A percentile compares a stretch with the other conserved stretches of the same genome.
Evolutionary conservation across 768 basidiomycete species (phyloP).

Genomic region (button mushroom (Agaricus bisporus)): DNA sequence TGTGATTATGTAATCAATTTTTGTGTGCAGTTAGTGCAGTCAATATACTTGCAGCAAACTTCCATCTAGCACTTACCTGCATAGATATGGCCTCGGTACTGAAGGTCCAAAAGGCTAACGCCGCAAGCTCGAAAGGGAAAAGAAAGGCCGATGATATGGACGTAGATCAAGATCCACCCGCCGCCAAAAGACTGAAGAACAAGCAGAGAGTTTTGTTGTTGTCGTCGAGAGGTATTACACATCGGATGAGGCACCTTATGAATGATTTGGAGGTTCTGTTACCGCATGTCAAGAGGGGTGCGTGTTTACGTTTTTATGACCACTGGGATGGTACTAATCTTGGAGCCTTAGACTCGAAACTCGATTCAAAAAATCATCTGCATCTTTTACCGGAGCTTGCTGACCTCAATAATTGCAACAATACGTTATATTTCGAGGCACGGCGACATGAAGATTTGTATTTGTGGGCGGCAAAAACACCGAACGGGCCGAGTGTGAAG

Average conservation of each 20-base stretch:
- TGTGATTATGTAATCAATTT: constrained; percentile 5
- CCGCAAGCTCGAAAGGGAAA: constrained; percentile 52
- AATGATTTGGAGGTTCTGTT: constrained; percentile 85
- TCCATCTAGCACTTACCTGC: not conserved
- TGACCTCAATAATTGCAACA: constrained; percentile 97
- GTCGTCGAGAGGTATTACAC: constrained; percentile 90
- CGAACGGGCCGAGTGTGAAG: constrained; percentile 96
- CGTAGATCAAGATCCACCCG: constrained; percentile 29
- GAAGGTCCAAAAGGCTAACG: constrained; percentile 56
- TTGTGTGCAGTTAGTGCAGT: constrained; percentile 3
- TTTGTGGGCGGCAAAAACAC: constrained; percentile 93
- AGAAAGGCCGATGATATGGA: constrained; percentile 58
- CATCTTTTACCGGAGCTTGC: constrained; percentile 92
- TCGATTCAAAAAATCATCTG: constrained; percentile 94
- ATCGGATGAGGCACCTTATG: constrained; percentile 97
- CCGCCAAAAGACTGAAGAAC: constrained; percentile 62
- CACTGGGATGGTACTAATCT: not conserved
- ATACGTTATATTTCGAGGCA: constrained; percentile 95
- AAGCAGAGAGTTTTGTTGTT: constrained; percentile 94
- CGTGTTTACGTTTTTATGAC: constrained; percentile 13
- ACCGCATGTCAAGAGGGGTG: constrained; percentile 96
- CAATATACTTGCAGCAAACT: not conserved
- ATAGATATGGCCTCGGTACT: constrained; percentile 56
- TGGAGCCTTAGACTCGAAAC: constrained; percentile 72
- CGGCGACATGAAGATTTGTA: constrained; percentile 94